These are phyloP conservation scores for Vickermania spadyakhi DNA, from an alignment of 208 protist species.

Conservation along the genomic window DNA sequence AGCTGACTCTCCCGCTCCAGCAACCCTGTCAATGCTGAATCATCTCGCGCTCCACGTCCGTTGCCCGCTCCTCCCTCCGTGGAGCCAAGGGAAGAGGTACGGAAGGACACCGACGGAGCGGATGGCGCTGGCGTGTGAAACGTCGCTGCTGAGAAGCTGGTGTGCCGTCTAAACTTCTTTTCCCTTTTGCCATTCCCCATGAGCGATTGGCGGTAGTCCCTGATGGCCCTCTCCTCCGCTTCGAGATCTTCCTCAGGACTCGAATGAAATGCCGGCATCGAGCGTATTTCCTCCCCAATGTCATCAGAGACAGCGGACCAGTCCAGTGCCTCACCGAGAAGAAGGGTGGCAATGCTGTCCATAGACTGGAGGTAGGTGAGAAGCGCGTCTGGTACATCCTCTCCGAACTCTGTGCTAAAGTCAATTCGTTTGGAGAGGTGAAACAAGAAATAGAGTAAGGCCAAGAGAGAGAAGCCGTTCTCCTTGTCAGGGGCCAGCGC, in stretches of 20 bases:
- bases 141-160: background rate
- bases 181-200: no score
- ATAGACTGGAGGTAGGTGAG: slow-evolving; percentile 60
- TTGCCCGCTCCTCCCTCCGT: background rate
- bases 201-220: slow-evolving; percentile 7
- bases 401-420: slow-evolving; percentile 71
- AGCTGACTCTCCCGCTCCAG: background rate
- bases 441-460: slow-evolving; percentile 75
- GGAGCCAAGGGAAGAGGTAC: background rate
- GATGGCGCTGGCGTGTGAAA: background rate
- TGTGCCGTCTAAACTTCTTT: background rate
- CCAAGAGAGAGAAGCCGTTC: slow-evolving; percentile 56
- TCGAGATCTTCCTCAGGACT: slow-evolving; percentile 6
- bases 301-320: slow-evolving; percentile 31
- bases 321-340: slow-evolving; percentile 44
- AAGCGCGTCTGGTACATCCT: slow-evolving; percentile 49
- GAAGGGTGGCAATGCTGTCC: slow-evolving; percentile 54
- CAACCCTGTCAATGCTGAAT: background rate
- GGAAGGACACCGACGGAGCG: background rate
- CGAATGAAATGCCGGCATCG: slow-evolving; percentile 15
- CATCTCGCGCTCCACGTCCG: background rate
- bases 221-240: slow-evolving; percentile 18
- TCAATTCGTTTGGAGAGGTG: slow-evolving; percentile 60
- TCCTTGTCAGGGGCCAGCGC: slow-evolving; percentile 24
- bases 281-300: slow-evolving; percentile 27